These are phyloP conservation scores for Phytopythium boreale DNA, from an alignment of 352 stramenopile genomes.

Conservation along the genomic window DNA sequence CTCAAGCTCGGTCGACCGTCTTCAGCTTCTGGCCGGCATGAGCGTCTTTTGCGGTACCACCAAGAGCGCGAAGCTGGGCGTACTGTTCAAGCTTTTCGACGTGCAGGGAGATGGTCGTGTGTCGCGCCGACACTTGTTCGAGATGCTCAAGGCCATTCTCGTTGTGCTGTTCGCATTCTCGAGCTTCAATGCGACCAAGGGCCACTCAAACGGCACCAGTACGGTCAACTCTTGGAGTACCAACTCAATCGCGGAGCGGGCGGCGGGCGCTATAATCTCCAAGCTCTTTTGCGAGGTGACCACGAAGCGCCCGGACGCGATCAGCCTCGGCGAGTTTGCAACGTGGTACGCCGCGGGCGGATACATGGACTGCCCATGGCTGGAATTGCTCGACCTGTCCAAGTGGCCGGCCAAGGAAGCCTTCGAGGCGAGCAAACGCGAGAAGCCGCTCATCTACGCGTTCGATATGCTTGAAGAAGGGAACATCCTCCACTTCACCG, in stretches of 20 bases:
- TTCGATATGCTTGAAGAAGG: constrained; percentile 86
- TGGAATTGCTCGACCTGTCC: constrained; percentile 94
- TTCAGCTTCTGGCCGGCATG: constrained; percentile 81
- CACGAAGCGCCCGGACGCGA: constrained; percentile 61
- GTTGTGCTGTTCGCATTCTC: constrained; percentile 85
- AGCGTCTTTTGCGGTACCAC: constrained; percentile 93
- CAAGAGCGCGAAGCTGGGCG: constrained; percentile 93
- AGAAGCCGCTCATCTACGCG: constrained; percentile 81
- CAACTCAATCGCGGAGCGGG: constrained; percentile 76
- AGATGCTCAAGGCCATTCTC: constrained; percentile 79
- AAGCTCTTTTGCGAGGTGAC: constrained; percentile 80
- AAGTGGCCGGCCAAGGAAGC: constrained; percentile 93
- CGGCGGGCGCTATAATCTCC: constrained; percentile 89
- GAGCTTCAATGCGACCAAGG: constrained; percentile 62
- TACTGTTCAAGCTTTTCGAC: constrained; percentile 84
- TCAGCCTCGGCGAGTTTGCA: constrained; percentile 94
- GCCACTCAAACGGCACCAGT: constrained; percentile 57
- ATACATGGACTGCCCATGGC: constrained; percentile 94
- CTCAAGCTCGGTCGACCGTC: constrained; percentile 66
- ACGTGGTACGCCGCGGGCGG: constrained; percentile 95
- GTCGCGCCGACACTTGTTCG: constrained; percentile 71
- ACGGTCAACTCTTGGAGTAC: constrained; percentile 68
- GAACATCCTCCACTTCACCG: constrained; percentile 81
- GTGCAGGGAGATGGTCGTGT: constrained; percentile 58
- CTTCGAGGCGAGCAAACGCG: constrained; percentile 82